Base-by-base conservation (phyloP, 805 yeast genomes). In the Teunomyces stri region DNA sequence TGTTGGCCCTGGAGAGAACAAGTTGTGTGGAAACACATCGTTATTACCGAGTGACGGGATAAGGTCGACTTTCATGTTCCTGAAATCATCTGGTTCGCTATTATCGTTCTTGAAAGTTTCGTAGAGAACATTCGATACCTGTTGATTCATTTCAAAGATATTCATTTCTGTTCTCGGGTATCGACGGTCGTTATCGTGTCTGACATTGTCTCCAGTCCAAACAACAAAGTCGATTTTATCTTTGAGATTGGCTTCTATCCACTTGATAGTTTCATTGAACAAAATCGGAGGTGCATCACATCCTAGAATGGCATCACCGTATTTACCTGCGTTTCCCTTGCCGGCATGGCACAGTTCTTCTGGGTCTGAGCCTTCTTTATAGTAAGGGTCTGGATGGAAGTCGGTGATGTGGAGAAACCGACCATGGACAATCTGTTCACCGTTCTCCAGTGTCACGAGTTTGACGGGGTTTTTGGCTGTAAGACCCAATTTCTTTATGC, bases 201-300 rank as follows among this genome's bases (percentile, higher is more conserved):
- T 75, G 40, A 87, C 80, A 57, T 88, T 89, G 65, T 89, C 96
- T 28, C 96, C 96, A 0, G 96, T 88, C 96, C 96, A 89, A 11
- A 89, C 78, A 10, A 89, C 84, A 65, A 89, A 89, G 62, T 89
- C 96, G 42, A 89, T 82, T 53, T 88, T 82, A 62, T 87, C 94
- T 50, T 74, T 79, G 49, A 89, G 62, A 50, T 87, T 82, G 10
- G 72, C 70, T 16, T 73, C 64, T 2, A 89, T 69, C 94, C 95
- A 89, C 27, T 74, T 61, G 46, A 89, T 65, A 0, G 95, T 87
- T 13, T 73, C 73, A 7, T 81, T 70, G 64, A 85, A 80, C 42
- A 89, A 64, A 1, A 66, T 65, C 61, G 81, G 62, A 2, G 96
- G 89, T 1, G 89, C 70, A 61, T 89, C 96, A 58, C 96, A 89